Conservation (phyloP, 495 filamentous ascomycete genomes). For the Chaetomium cochliodes region DNA sequence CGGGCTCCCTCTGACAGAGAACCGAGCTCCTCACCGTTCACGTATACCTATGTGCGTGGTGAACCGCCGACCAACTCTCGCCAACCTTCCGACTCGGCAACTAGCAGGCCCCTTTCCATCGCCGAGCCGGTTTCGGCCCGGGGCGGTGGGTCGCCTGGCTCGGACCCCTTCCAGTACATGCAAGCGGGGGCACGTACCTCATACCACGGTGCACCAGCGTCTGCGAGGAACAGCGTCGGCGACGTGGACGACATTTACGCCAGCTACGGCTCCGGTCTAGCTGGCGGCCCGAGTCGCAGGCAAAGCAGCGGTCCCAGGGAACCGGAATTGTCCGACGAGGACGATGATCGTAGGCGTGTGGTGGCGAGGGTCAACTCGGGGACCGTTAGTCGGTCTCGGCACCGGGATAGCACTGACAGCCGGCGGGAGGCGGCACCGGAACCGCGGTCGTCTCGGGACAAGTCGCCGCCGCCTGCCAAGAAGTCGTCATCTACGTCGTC, state of each 20-base stretch:
- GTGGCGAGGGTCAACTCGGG: conserved; percentile 17
- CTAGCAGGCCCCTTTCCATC: conserved; percentile 27
- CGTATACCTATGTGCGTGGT: conserved; percentile 42
- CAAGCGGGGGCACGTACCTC: conserved; percentile 36
- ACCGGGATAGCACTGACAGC: conserved; percentile 14
- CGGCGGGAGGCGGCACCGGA: conserved; percentile 33
- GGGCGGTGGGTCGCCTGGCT: conserved; percentile 19
- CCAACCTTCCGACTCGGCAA: conserved; percentile 37
- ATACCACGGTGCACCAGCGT: conserved; percentile 27
- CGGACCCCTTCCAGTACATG: conserved; percentile 46
- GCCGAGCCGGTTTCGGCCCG: conserved; percentile 22
- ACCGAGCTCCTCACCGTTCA: conserved; percentile 42
- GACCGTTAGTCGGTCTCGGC: conserved; percentile 19
- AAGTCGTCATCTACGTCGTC: conserved; percentile 28
- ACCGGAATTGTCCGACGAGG: conserved; percentile 10
- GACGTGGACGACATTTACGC: conserved; percentile 14
- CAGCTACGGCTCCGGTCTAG: conserved; percentile 13
- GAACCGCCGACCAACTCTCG: conserved; percentile 23
- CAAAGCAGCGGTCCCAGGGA: conserved; percentile 7
- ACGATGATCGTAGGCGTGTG: neutral
- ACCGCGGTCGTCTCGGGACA: conserved; percentile 26
- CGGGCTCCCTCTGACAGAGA: conserved; percentile 30
- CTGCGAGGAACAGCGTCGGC: conserved; percentile 23
- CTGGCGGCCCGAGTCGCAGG: conserved; percentile 4
- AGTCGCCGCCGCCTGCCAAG: conserved; percentile 28